Conservation (phyloP, 2,329 filamentous ascomycete species). For the Talaromyces sp. region DNA sequence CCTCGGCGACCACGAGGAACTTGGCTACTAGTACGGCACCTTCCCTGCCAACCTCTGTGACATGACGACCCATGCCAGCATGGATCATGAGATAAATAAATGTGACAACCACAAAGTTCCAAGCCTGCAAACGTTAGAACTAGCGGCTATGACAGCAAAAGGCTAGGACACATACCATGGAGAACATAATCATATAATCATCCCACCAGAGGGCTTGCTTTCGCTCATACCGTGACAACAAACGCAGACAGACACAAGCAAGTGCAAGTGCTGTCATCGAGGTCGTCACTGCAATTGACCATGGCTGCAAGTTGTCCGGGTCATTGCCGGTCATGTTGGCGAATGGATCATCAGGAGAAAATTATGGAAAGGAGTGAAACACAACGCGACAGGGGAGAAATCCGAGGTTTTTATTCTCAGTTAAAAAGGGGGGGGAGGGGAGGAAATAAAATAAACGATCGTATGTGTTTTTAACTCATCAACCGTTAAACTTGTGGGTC, state of each 20-base stretch:
- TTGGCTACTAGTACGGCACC: constrained; percentile 28
- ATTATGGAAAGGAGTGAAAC: background rate
- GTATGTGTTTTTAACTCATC: background rate
- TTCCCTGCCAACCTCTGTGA: constrained; percentile 29
- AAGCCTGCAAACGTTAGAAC: constrained; percentile 13
- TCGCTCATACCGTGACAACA: constrained; percentile 39
- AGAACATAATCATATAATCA: constrained; percentile 46
- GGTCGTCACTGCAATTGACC: constrained; percentile 37
- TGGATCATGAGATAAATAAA: constrained; percentile 47
- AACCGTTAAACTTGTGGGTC: background rate
- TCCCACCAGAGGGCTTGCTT: constrained; percentile 47
- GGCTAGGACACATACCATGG: constrained; percentile 34
- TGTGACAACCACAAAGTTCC: constrained; percentile 34
- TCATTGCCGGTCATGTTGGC: background rate
- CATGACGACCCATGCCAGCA: constrained; percentile 45
- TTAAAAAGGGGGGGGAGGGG: too few relatives aligned
- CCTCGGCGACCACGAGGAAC: constrained; percentile 34
- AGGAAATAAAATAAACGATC: background rate
- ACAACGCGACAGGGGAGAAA: background rate
- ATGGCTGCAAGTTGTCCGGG: constrained; percentile 36
- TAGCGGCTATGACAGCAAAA: background rate
- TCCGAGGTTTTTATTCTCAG: background rate
- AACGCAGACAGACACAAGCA: constrained; percentile 33
- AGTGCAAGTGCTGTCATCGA: constrained; percentile 40
- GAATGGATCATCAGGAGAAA: background rate